These are phyloP conservation scores for Pythium grandisporangium DNA, from an alignment of 352 stramenopile genomes.

Conservation along the genomic window DNA sequence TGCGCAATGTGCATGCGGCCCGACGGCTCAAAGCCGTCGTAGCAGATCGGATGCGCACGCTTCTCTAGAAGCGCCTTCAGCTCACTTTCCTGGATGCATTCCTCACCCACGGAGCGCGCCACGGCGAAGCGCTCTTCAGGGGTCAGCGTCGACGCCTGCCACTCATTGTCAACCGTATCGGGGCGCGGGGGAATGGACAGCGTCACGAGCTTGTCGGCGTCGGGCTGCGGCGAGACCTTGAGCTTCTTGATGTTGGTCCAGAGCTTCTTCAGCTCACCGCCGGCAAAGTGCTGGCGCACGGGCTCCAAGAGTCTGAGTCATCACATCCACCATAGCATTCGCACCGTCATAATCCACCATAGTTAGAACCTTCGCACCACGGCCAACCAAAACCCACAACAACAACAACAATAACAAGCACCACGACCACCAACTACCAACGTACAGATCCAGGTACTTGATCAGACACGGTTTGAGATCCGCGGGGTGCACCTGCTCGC, in stretches of 20 bases:
- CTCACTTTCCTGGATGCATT: constrained; percentile 91
- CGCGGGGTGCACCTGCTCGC: constrained; percentile 91
- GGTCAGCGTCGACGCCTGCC: constrained; percentile 67
- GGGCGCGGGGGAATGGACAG: constrained; percentile 53
- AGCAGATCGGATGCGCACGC: constrained; percentile 88
- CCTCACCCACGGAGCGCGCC: constrained; percentile 83
- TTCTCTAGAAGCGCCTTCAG: constrained; percentile 78
- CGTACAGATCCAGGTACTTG: constrained; percentile 89
- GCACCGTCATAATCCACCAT: too few relatives aligned
- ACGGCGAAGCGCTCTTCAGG: constrained; percentile 77
- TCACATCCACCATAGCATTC: too few relatives aligned
- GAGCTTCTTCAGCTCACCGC: constrained; percentile 93
- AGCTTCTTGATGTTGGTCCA: constrained; percentile 91
- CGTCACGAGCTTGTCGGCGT: constrained; percentile 68
- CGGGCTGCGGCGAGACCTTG: constrained; percentile 50
- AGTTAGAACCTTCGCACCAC: too few relatives aligned
- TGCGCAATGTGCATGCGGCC: constrained; percentile 99
- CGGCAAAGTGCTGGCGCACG: constrained; percentile 94
- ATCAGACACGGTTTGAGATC: constrained; percentile 94
- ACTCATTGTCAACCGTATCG: constrained; percentile 46
- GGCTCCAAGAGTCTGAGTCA: constrained; percentile 97
- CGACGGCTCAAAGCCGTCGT: constrained; percentile 98
- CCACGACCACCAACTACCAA: too few relatives aligned
- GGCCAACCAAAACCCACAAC: too few relatives aligned
- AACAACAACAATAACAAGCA: too few relatives aligned